Percentiles rank a stretch among this genome's conserved stretches.
These are phyloP conservation scores for Theobroma grandiflorum DNA, from an alignment of 441 rosid genomes.

Conservation along the genomic window DNA sequence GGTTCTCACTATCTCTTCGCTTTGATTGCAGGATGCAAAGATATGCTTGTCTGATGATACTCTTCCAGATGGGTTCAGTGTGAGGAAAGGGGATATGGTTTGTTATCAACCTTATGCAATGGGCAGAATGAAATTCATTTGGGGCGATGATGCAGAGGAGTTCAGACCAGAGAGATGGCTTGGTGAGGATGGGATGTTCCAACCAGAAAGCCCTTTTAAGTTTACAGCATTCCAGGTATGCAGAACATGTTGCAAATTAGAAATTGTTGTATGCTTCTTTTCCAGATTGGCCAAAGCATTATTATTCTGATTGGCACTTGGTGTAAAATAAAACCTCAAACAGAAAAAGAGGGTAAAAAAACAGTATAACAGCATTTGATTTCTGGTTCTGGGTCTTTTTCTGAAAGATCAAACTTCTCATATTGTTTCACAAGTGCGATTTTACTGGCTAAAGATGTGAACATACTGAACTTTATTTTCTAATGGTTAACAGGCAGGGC, in stretches of 20 bases:
- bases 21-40: constrained; percentile 49
- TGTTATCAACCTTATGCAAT: constrained; percentile 50
- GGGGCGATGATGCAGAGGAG: constrained; percentile 65
- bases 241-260: constrained; percentile 21
- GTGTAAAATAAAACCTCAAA: too few species aligned
- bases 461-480: constrained; percentile 12
- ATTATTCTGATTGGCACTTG: neutral
- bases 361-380: neutral
- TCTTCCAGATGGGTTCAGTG: constrained; percentile 52
- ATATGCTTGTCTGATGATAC: constrained; percentile 45
- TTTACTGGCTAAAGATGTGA: neutral
- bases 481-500: constrained; percentile 61
- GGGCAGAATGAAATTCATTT: constrained; percentile 71
- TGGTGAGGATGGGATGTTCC: constrained; percentile 39
- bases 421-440: neutral
- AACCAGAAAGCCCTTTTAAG: constrained; percentile 48
- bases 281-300: neutral
- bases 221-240: constrained; percentile 61
- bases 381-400: neutral
- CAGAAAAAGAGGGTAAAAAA: neutral
- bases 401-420: neutral
- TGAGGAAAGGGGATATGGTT: constrained; percentile 52
- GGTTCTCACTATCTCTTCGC: neutral
- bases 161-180: constrained; percentile 70
- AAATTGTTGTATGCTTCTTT: neutral